These are phyloP conservation scores for Ailanthus altissimus DNA, from an alignment of 345 rosid species.

Conservation along the genomic window DNA sequence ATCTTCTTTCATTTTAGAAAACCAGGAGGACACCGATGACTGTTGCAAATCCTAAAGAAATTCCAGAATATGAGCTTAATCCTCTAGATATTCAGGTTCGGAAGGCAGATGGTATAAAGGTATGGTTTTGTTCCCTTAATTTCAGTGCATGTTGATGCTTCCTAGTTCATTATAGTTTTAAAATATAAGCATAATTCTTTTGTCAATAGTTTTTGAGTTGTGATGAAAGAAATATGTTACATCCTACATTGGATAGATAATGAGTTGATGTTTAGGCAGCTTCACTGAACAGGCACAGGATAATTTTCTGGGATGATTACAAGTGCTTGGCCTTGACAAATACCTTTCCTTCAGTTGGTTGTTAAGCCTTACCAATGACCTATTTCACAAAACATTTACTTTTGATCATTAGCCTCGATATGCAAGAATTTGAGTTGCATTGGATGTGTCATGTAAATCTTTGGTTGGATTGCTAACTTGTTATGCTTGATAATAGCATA, in stretches of 20 bases:
- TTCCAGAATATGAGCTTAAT: conserved; percentile 95
- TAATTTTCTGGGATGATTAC: too few species aligned
- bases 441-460: background rate
- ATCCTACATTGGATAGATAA: too few species aligned
- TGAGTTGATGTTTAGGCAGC: too few species aligned
- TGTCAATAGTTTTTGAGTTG: too few species aligned
- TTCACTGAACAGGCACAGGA: too few species aligned
- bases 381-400: background rate
- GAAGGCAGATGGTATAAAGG: conserved; percentile 86
- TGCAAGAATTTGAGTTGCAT: background rate
- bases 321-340: too few species aligned
- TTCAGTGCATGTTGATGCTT: conserved; percentile 14
- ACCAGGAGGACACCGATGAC: conserved; percentile 94
- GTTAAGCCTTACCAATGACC: conserved; percentile 2
- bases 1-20: conserved; percentile 51
- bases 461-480: background rate
- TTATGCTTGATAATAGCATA: background rate
- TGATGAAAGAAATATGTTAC: too few species aligned
- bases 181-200: background rate
- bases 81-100: conserved; percentile 92
- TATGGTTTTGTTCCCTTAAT: conserved; percentile 27
- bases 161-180: background rate
- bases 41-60: conserved; percentile 82
- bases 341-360: background rate
- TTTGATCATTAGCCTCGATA: background rate